Percentiles rank a stretch among this genome's conserved stretches.
phyloP scores from a whole-genome alignment of 1,284 basidiomycete genomes.

The Rhizoctonia solani region DNA sequence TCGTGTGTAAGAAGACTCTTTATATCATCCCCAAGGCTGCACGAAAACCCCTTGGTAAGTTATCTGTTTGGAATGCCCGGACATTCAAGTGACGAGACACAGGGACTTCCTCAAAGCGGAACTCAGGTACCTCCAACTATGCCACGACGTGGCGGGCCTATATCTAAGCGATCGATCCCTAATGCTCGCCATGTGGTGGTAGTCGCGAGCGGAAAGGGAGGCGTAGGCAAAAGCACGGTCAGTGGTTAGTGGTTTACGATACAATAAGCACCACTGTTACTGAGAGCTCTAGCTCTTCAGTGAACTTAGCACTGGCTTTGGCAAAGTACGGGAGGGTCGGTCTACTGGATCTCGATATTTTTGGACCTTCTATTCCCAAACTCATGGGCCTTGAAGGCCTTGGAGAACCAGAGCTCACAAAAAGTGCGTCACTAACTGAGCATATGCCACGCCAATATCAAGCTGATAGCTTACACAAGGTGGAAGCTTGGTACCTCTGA shows the following conservation, averaged over 20 bases:
- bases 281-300: constrained; percentile 55
- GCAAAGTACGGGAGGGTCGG: constrained; percentile 68
- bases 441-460: not conserved
- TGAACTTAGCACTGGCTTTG: constrained; percentile 82
- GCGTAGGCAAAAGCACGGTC: constrained; percentile 95
- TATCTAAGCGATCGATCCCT: constrained; percentile 59
- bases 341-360: constrained; percentile 92
- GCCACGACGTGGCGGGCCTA: constrained; percentile 37
- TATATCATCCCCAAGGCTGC: not conserved
- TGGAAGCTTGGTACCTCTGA: constrained; percentile 80
- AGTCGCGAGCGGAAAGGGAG: constrained; percentile 95
- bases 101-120: constrained; percentile 38
- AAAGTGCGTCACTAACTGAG: constrained; percentile 61
- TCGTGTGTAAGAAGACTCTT: not conserved
- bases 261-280: too few relatives aligned
- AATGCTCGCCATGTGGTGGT: constrained; percentile 76
- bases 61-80: not conserved
- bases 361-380: constrained; percentile 94
- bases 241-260: constrained; percentile 63
- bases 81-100: not conserved
- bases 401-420: constrained; percentile 80
- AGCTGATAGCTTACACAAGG: constrained; percentile 49
- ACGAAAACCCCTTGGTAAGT: constrained; percentile 25
- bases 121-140: constrained; percentile 34
- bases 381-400: constrained; percentile 87